Evolutionary conservation across 208 protist genomes (phyloP).

Genomic region (Strigomonas galati): DNA sequence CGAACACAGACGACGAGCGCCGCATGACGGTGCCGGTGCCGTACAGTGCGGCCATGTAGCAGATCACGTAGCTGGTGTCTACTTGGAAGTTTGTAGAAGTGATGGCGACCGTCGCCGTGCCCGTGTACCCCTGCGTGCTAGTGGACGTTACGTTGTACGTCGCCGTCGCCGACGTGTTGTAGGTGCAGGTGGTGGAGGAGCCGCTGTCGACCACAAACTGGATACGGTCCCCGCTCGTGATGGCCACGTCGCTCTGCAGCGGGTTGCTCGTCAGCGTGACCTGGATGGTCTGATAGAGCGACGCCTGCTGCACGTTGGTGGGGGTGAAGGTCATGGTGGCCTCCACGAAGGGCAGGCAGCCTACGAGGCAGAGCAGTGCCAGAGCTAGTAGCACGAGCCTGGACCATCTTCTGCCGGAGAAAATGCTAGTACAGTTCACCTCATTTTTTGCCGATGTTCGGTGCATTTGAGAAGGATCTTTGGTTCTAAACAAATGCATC

Average conservation of each 20-base stretch:
- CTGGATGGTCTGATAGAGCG: slow-evolving; percentile 75
- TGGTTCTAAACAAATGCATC: background rate
- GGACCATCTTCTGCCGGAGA: slow-evolving; percentile 1
- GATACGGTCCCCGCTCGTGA: slow-evolving; percentile 55
- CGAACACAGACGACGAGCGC: slow-evolving; percentile 19
- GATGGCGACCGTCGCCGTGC: slow-evolving; percentile 28
- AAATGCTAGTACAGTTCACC: background rate
- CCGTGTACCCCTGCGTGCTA: slow-evolving; percentile 40
- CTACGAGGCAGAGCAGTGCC: slow-evolving; percentile 2
- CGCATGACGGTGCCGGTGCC: slow-evolving; percentile 35
- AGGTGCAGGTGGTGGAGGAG: slow-evolving; percentile 17
- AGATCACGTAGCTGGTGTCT: slow-evolving; percentile 54
- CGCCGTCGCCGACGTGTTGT: slow-evolving; percentile 4
- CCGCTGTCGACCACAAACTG: slow-evolving; percentile 46
- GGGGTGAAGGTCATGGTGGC: slow-evolving; percentile 59
- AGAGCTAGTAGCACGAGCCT: background rate
- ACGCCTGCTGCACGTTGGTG: slow-evolving; percentile 64
- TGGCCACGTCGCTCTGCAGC: slow-evolving; percentile 43
- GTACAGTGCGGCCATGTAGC: slow-evolving; percentile 50
- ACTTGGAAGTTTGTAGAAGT: slow-evolving; percentile 46
- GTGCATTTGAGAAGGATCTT: background rate
- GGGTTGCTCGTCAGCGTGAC: slow-evolving; percentile 59
- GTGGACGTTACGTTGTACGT: slow-evolving; percentile 11
- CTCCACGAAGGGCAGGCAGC: slow-evolving; percentile 19
- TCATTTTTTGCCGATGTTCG: background rate